Conservation (phyloP, 75 land plant genomes). For the Pinus albicaulis region DNA sequence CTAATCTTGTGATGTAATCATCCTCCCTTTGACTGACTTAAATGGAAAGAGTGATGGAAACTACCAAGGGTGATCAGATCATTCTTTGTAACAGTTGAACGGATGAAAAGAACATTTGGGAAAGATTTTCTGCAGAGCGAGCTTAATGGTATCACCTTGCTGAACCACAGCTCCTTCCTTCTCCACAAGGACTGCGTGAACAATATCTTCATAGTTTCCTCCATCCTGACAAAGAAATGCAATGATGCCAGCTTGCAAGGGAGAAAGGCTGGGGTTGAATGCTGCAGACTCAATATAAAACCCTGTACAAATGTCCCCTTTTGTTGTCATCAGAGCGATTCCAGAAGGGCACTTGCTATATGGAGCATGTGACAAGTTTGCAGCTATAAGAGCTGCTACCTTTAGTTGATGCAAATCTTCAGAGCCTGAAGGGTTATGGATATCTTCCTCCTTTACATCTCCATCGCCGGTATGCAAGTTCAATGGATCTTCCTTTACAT, state of each 20-base stretch:
- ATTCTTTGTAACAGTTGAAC: constrained; percentile 17
- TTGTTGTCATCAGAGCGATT: constrained; percentile 53
- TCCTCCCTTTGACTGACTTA: no score
- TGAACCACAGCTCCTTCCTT: constrained; percentile 54
- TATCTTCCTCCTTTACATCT: constrained; percentile 6
- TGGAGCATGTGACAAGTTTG: constrained; percentile 86
- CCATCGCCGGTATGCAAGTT: background rate
- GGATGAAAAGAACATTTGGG: constrained; percentile 53
- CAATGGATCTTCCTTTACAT: background rate
- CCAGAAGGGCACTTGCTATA: constrained; percentile 91
- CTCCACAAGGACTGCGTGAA: constrained; percentile 86
- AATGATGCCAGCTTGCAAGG: constrained; percentile 90
- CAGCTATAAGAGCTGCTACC: constrained; percentile 65
- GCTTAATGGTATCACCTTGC: constrained; percentile 63
- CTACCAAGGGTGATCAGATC: background rate
- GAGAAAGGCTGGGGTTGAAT: constrained; percentile 84
- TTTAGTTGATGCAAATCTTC: constrained; percentile 10
- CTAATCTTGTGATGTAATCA: no score
- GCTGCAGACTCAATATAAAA: constrained; percentile 93
- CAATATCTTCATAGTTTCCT: constrained; percentile 62
- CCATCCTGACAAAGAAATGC: constrained; percentile 70
- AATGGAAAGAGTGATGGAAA: no score
- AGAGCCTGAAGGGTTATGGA: background rate
- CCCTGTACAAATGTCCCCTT: constrained; percentile 64
- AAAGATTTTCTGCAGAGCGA: constrained; percentile 53